phyloP scores from a whole-genome alignment of 371 early-diverging fungal species.

The Mucor ambiguus region DNA sequence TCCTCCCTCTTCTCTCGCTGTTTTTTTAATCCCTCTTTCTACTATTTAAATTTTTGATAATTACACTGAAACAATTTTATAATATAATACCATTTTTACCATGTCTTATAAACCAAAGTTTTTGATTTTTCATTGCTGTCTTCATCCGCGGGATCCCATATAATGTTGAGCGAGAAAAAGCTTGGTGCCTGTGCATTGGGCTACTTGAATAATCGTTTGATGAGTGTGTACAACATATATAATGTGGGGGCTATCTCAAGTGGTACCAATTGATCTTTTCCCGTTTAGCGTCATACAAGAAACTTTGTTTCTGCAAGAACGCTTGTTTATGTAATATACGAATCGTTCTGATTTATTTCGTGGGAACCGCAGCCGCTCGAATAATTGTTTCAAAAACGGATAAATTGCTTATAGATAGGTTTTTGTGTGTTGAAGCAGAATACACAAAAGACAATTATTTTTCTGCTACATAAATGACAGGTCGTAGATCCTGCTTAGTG shows the following conservation, averaged over 20 bases:
- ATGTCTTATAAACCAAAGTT: neutral
- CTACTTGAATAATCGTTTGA: neutral
- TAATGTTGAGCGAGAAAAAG: neutral
- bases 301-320: neutral
- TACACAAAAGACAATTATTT: neutral
- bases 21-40: neutral
- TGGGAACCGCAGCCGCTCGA: neutral
- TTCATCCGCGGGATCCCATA: slow-evolving; percentile 1
- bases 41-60: neutral
- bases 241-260: slow-evolving; percentile 1
- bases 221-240: neutral
- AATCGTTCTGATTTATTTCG: neutral
- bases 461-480: neutral
- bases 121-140: neutral
- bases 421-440: neutral
- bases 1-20: neutral
- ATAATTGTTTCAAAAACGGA: neutral
- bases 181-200: neutral
- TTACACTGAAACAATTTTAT: neutral
- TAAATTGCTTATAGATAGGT: slow-evolving; percentile 2
- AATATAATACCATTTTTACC: neutral
- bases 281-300: neutral
- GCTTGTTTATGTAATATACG: neutral
- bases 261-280: neutral
- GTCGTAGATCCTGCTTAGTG: neutral